Conservation (phyloP, 192 early-diverging fungal genomes). For the Kickxella alabastrina region DNA sequence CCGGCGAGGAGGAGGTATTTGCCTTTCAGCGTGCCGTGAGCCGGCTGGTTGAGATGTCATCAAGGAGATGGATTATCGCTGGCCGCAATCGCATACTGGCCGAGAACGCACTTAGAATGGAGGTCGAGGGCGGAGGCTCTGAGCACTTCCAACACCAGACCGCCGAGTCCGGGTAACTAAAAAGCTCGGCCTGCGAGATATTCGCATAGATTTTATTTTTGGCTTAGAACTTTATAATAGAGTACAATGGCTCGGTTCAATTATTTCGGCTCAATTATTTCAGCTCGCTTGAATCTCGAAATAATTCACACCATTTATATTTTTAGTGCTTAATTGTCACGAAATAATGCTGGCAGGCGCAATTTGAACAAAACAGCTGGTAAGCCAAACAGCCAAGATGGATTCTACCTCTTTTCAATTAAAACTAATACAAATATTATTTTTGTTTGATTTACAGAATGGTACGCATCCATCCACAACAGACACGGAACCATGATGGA, state of each 20-base stretch:
- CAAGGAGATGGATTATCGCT: conserved; percentile 61
- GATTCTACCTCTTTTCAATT: conserved; percentile 5
- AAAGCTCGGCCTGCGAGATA: no score
- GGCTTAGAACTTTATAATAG: no score
- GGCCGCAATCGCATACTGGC: conserved; percentile 28
- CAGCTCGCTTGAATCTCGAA: no score
- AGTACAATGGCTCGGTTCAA: no score
- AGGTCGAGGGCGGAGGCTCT: background rate
- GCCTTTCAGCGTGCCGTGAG: conserved; percentile 92
- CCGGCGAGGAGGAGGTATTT: conserved; percentile 91
- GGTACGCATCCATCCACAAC: conserved; percentile 10
- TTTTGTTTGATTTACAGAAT: conserved; percentile 10
- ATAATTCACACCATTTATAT: no score
- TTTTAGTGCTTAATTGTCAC: no score
- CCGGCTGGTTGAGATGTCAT: conserved; percentile 90
- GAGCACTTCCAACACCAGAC: background rate
- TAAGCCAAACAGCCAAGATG: background rate
- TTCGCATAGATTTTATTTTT: no score
- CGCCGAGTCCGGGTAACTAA: no score
- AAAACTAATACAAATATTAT: conserved; percentile 1
- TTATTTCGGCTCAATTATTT: no score
- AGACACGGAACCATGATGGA: background rate
- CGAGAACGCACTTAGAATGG: conserved; percentile 34
- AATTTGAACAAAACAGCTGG: no score
- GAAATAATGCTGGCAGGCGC: no score